Evolutionary conservation across 495 filamentous ascomycete genomes (phyloP).

Genomic region (Penicillium cataractarum): DNA sequence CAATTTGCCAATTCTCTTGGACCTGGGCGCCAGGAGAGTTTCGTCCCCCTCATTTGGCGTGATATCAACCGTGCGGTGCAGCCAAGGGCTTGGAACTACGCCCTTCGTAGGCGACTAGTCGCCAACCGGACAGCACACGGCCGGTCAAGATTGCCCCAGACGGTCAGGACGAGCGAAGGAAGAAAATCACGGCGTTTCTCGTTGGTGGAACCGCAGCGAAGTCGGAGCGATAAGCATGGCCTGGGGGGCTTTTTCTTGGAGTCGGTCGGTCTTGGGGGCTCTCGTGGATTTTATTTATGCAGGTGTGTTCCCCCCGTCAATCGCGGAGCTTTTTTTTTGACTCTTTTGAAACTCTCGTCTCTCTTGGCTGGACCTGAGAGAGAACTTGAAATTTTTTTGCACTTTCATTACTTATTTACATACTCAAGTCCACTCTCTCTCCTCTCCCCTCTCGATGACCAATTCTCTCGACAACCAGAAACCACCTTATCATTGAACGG

Average conservation of each 20-base stretch:
- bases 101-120: constrained; percentile 11
- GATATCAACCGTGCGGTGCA: neutral
- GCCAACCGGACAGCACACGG: neutral
- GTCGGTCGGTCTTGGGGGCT: neutral
- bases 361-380: too few relatives aligned
- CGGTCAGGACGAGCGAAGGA: neutral
- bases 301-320: constrained; percentile 11
- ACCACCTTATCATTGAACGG: constrained; percentile 26
- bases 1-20: neutral
- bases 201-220: constrained; percentile 26
- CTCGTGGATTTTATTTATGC: constrained; percentile 20
- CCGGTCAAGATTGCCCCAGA: neutral
- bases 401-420: too few relatives aligned
- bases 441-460: constrained; percentile 16
- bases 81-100: constrained; percentile 14
- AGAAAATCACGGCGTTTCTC: neutral
- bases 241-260: constrained; percentile 5
- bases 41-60: neutral
- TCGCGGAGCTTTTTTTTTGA: neutral
- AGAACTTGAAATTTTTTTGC: too few relatives aligned
- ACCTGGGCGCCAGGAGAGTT: neutral
- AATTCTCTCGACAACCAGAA: constrained; percentile 28
- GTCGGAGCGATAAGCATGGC: constrained; percentile 29
- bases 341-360: neutral
- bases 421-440: neutral